Conservation (phyloP, 2,329 filamentous ascomycete species). For the Colletotrichum chlorophyti region DNA sequence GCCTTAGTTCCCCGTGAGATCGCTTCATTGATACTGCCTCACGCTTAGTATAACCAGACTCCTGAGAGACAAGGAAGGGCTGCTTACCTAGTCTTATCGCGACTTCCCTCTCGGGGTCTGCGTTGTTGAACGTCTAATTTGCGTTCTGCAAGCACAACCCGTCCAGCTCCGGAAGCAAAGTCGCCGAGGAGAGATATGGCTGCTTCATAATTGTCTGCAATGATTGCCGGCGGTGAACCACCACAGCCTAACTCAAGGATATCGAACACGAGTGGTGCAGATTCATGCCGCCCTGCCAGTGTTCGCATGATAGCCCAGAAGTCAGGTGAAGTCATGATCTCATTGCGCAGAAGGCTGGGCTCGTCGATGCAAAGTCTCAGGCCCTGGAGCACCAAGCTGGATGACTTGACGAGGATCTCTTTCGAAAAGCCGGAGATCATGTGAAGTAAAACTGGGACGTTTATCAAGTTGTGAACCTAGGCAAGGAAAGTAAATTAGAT, state of each 20-base stretch:
- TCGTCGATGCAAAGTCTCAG: conserved; percentile 81
- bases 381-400: conserved; percentile 78
- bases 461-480: conserved; percentile 87
- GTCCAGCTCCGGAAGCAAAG: conserved; percentile 83
- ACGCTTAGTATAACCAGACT: conserved; percentile 35
- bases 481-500: conserved; percentile 7
- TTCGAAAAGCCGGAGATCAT: conserved; percentile 88
- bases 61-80: background rate
- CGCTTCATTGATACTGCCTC: conserved; percentile 56
- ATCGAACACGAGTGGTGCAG: conserved; percentile 81
- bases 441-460: conserved; percentile 90
- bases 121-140: conserved; percentile 60
- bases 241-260: conserved; percentile 82
- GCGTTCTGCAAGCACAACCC: conserved; percentile 75
- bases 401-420: conserved; percentile 76
- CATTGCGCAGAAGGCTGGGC: conserved; percentile 80
- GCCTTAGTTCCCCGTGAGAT: conserved; percentile 82
- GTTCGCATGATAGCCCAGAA: conserved; percentile 92
- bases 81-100: conserved; percentile 61
- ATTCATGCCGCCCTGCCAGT: conserved; percentile 72
- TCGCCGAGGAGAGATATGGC: conserved; percentile 85
- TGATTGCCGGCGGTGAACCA: conserved; percentile 81
- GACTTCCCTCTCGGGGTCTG: conserved; percentile 51
- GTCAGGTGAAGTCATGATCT: conserved; percentile 95
- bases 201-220: conserved; percentile 94